These are phyloP conservation scores for Novakomyces olei DNA, from an alignment of 805 yeast species.

Conservation along the genomic window DNA sequence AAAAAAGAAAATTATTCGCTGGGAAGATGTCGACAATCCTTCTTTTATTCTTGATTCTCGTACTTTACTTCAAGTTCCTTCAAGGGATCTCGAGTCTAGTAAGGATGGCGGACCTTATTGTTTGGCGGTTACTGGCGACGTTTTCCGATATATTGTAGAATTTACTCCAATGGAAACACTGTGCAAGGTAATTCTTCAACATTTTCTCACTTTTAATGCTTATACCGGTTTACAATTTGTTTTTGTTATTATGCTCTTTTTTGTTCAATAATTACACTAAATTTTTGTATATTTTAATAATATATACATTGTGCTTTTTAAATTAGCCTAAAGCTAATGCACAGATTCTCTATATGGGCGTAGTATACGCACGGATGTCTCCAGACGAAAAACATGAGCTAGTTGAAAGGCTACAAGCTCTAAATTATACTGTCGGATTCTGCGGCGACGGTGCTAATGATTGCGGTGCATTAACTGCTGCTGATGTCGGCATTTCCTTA, in stretches of 20 bases:
- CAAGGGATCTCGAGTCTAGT: too few species aligned
- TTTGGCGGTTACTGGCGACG: conserved; percentile 81
- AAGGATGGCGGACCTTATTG: too few species aligned
- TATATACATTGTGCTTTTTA: conserved; percentile 23
- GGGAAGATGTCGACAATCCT: conserved; percentile 24
- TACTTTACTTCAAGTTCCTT: conserved; percentile 21
- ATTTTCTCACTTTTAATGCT: too few species aligned
- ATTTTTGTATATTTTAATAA: not conserved
- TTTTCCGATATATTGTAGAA: conserved; percentile 53
- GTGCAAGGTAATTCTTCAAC: conserved; percentile 18
- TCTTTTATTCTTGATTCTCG: conserved; percentile 35
- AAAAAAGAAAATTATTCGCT: too few species aligned
- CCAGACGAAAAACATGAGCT: conserved; percentile 97
- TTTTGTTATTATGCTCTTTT: too few species aligned
- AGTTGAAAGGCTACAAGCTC: conserved; percentile 59
- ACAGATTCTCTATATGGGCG: too few species aligned
- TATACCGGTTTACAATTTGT: too few species aligned
- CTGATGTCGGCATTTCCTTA: conserved; percentile 87
- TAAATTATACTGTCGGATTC: conserved; percentile 86
- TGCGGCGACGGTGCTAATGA: conserved; percentile 99
- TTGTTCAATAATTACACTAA: not conserved
- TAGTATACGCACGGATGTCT: conserved; percentile 96
- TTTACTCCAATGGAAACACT: conserved; percentile 22
- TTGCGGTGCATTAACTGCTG: conserved; percentile 94
- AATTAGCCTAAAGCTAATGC: conserved; percentile 51